Base-by-base conservation (phyloP, 352 stramenopile genomes). In the Globisporangium recalcitrans region DNA sequence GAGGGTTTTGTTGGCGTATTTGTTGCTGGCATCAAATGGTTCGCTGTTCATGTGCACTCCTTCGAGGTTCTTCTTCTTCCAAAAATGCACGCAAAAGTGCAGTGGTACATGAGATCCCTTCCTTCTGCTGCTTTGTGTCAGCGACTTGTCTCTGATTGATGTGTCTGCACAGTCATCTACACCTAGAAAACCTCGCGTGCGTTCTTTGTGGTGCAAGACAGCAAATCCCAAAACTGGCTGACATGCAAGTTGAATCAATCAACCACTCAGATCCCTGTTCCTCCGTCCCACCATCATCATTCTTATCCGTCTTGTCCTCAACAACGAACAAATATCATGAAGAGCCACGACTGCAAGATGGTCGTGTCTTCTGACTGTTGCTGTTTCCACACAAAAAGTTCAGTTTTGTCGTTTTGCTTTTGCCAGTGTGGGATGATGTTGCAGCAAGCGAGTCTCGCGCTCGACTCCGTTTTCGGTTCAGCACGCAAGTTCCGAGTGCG, bases 261-360 rank as follows among this genome's bases (percentile, higher is more conserved):
- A 1, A 10, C n/a, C 36, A 16, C 38, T 22, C 38, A 22, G 32
- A 38, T 11, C 10, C 38, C 16, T 22, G 5, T 21, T 1, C 38
- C 7, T 44, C n/a, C 44, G 27, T 56, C 27, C 49, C 49, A 42
- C n/a, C n/a, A n/a, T 27, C 51, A 57, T 57, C 51, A 44, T 57
- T 57, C 51, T 57, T 57, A 44, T 57, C 51, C 51, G 19, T 44
- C 14, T 42, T 19, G 34, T 19, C 4, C n/a, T n/a, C n/a, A n/a
- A n/a, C n/a, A n/a, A n/a, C n/a, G n/a, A n/a, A n/a, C n/a, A 46
- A 46, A 46, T 46, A 22, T 46, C 38, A 46, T 46, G 38, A 46
- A 46, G 38, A 21, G 38, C 38, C 38, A 46, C 16, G 6, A 46
- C n/a, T 14, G n/a, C 16, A 46, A 46, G 16, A 42, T 44, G 38